A percentile compares a stretch with the other conserved stretches of the same genome.
Evolutionary conservation across 805 yeast genomes (phyloP).

Genomic region (Jamesozyma piceae): DNA sequence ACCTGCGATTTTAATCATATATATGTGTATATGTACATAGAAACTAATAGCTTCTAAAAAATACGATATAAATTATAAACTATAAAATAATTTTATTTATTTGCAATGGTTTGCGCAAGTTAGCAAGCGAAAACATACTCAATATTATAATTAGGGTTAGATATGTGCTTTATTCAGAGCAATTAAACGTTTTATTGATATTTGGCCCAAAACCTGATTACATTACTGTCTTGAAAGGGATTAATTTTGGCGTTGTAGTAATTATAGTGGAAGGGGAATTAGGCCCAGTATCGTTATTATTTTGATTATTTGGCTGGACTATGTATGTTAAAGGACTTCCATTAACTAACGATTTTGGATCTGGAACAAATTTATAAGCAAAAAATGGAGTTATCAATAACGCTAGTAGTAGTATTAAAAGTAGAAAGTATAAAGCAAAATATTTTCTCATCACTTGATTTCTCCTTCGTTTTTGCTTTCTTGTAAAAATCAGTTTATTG

Average conservation of each 20-base stretch:
- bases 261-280: conserved; percentile 41
- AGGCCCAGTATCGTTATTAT: conserved; percentile 58
- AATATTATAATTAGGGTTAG: too few relatives aligned
- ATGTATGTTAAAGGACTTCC: conserved; percentile 31
- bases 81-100: too few relatives aligned
- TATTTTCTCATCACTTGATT: conserved; percentile 38
- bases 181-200: too few relatives aligned
- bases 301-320: conserved; percentile 51
- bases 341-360: conserved; percentile 14
- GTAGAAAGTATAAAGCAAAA: conserved; percentile 36
- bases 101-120: too few relatives aligned
- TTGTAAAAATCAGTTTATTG: conserved; percentile 31
- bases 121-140: too few relatives aligned
- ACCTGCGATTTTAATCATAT: neutral
- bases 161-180: too few relatives aligned
- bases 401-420: conserved; percentile 33
- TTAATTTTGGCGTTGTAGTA: conserved; percentile 31
- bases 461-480: conserved; percentile 33
- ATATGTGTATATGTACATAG: neutral
- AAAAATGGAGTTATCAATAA: conserved; percentile 43
- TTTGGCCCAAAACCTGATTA: too few relatives aligned
- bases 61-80: too few relatives aligned
- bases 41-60: neutral
- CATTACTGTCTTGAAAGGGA: conserved; percentile 26
- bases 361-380: conserved; percentile 25